These are phyloP conservation scores for Microbotryum silenes-acaulis DNA, from an alignment of 1,284 basidiomycete species.

Conservation along the genomic window DNA sequence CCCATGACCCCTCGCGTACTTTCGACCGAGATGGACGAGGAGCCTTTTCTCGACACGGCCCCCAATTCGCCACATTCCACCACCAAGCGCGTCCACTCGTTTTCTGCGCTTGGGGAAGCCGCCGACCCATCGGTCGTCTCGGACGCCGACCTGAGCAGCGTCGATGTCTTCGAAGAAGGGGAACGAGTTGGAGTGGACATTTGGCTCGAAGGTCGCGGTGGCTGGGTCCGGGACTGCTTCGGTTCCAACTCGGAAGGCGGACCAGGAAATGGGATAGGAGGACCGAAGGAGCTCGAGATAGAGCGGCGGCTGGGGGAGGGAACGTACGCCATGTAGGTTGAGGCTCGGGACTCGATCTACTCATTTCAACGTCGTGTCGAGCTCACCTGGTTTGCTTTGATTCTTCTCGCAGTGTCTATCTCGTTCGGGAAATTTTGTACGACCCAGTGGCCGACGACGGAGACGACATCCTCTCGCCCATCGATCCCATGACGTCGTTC, in stretches of 20 bases:
- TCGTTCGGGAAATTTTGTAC: slow-evolving; percentile 73
- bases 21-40: slow-evolving; percentile 15
- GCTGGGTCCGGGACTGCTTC: slow-evolving; percentile 28
- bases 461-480: slow-evolving; percentile 41
- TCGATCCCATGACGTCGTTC: slow-evolving; percentile 36
- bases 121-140: slow-evolving; percentile 5
- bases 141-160: slow-evolving; percentile 7
- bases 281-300: slow-evolving; percentile 60
- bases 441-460: slow-evolving; percentile 41
- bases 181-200: slow-evolving; percentile 34
- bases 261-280: slow-evolving; percentile 26
- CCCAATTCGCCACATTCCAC: slow-evolving; percentile 11
- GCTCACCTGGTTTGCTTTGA: slow-evolving; percentile 6
- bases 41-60: slow-evolving; percentile 30
- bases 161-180: slow-evolving; percentile 34
- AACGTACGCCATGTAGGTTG: slow-evolving; percentile 63
- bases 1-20: background rate
- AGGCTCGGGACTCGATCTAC: background rate
- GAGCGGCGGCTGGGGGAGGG: slow-evolving; percentile 75
- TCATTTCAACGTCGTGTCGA: background rate
- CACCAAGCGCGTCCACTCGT: background rate
- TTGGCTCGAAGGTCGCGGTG: slow-evolving; percentile 30
- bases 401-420: slow-evolving; percentile 56
- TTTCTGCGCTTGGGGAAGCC: background rate
- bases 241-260: slow-evolving; percentile 12